Evolutionary conservation across 169 alveolate species (phyloP).

Genomic region (Haemoproteus tartakovskyi): DNA sequence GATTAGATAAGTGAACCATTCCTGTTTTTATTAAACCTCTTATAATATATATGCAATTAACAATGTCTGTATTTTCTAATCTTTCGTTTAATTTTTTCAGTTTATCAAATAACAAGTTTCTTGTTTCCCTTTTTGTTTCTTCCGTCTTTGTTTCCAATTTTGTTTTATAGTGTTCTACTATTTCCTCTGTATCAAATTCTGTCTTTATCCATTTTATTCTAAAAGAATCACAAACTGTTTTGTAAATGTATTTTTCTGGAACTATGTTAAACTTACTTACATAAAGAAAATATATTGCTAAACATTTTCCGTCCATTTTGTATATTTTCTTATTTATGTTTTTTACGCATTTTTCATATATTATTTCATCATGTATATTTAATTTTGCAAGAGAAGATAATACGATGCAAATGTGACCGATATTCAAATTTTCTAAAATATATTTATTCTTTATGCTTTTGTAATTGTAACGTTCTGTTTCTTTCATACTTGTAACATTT

Average conservation of each 20-base stretch:
- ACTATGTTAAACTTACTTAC: constrained; percentile 29
- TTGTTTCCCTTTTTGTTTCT: too few species aligned
- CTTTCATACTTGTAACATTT: not conserved
- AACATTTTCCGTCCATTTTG: constrained; percentile 24
- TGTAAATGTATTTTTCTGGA: constrained; percentile 23
- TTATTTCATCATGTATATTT: constrained; percentile 13
- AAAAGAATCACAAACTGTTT: constrained; percentile 6
- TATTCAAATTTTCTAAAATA: constrained; percentile 19
- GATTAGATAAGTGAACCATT: constrained; percentile 1
- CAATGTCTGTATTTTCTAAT: constrained; percentile 11
- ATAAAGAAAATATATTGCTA: constrained; percentile 28
- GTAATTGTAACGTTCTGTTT: not conserved
- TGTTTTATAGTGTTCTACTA: too few species aligned
- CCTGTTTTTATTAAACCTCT: constrained; percentile 36
- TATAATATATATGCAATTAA: constrained; percentile 30
- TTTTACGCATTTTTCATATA: constrained; percentile 22
- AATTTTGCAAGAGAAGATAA: constrained; percentile 20
- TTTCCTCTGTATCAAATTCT: too few species aligned
- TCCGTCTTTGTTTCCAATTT: too few species aligned
- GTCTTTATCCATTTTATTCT: too few species aligned
- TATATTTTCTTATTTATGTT: constrained; percentile 30
- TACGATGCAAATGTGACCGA: constrained; percentile 17
- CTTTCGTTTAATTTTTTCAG: too few species aligned
- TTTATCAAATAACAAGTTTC: too few species aligned
- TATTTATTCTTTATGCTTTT: not conserved